Evolutionary conservation across 257 asterid genomes (phyloP).

Genomic region (Nicotiana tabacum): DNA sequence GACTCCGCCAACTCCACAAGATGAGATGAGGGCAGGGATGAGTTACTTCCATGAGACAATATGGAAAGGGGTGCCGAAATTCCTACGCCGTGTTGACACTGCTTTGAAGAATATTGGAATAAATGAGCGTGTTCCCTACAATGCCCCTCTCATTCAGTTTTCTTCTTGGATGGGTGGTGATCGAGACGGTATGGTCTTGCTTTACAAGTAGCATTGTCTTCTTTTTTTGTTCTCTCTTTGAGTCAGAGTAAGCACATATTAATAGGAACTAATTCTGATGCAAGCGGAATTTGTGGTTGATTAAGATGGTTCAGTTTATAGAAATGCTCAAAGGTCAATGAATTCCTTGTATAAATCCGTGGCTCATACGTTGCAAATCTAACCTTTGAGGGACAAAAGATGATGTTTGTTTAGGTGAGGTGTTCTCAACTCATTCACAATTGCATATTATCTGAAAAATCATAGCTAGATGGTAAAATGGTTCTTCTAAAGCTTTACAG

Average conservation of each 20-base stretch:
- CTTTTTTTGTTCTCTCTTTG: neutral
- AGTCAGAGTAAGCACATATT: neutral
- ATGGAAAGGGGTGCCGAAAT: conserved; percentile 95
- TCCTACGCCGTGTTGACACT: conserved; percentile 86
- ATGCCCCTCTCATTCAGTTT: conserved; percentile 89
- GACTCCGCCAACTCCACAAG: conserved; percentile 95
- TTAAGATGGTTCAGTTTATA: conserved; percentile 1
- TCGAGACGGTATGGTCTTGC: conserved; percentile 64
- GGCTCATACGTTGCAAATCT: neutral
- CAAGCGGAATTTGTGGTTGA: neutral
- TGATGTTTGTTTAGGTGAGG: neutral
- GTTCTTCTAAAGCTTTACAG: neutral
- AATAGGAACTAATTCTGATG: neutral
- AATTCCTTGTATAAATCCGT: neutral
- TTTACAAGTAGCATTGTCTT: neutral
- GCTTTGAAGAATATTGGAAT: conserved; percentile 91
- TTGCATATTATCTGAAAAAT: neutral
- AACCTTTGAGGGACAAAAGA: neutral
- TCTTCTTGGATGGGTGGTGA: conserved; percentile 99
- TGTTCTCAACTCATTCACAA: neutral
- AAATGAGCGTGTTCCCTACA: conserved; percentile 87
- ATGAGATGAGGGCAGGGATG: conserved; percentile 98
- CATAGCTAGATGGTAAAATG: neutral
- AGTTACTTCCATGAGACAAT: conserved; percentile 96
- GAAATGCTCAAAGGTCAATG: neutral